Evolutionary conservation across 768 basidiomycete genomes (phyloP), one percentile per base, ranked within the genome.

Genomic region (Asterophora parasitica): DNA sequence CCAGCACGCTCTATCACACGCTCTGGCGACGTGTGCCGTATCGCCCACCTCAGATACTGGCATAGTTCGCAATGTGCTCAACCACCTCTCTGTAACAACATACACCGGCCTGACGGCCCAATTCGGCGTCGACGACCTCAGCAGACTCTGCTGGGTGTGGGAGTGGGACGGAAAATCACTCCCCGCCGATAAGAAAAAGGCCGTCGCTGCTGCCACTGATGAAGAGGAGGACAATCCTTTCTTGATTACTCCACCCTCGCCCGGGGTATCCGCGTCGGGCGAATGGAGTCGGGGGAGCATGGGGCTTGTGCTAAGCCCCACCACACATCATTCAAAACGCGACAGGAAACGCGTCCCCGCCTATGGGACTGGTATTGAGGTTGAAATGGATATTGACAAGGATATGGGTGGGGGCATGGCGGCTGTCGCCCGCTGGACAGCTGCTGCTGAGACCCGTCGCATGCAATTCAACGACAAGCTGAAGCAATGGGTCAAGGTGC

Each of bases 321-420:
- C 85, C 6, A 88, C 79, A 3, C 85, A 92, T 58, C 80, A 82
- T 61, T 79, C 76, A n/a, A 88, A 84, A 57, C 55, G 65, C 1
- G 76, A 75, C 11, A 77, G 79, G 11, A 82, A 82, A 58, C 79
- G 90, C 35, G 69, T 88, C 15, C 83, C 87, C 28, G 89, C 79
- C 1, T 92, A 91, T 62, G 90, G 89, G 7, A 77, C 92, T 52
- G 90, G 90, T 1, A 88, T 92, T 42, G 87, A 92, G 65, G 88
- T 91, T 19, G 87, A 91, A 56, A 84, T 88, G 71, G 81, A 90
- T 57, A 78, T 89, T 46, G 86, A 88, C 65, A 87, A 86, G 66
- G 81, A 78, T 56, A 82, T 87, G 83, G 71, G 71, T 16, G 81
- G 77, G 37, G 88, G 89, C n/a, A 91, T 92, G 85, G 87, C 88